Evolutionary conservation across 495 filamentous ascomycete species (phyloP), one percentile per base, ranked within the genome.

Genomic region (Astrocystis sublimbata): DNA sequence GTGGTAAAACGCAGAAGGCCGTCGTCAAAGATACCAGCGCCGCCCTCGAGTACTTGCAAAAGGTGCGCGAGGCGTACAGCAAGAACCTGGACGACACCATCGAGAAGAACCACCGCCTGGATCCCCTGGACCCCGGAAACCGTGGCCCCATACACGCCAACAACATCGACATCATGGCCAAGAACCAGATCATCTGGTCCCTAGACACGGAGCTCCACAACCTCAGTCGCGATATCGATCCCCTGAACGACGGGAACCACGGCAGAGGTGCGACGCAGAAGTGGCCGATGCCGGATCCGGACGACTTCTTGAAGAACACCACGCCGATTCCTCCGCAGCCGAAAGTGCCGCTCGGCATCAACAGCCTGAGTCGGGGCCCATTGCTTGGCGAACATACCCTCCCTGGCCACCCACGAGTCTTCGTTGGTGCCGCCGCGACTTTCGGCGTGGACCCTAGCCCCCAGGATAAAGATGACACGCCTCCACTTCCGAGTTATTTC

Each of bases 151-250:
- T 71, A 8, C 17, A 30, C 6, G 21, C 40, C 1, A 71, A 71
- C 33, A 71, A 69, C 47, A 12, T 50, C 13, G 50, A 69, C 36
- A 68, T 71, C 52, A 62, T 53, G 64, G 36, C 65, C 2, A 64
- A 62, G 46, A 62, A 69, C 24, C 36, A 63, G 30, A 10, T 65
- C 9, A 30, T 71, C 23, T 66, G 61, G 62, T n/a, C 24, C 10
- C 12, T 69, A 1, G 53, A 65, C 41, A 47, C 45, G 10, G 64
- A 71, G 50, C 60, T 67, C 13, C 15, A 26, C 2, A 65, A 65
- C 19, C 2, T 56, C 40, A 42, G 38, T 28, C 41, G 33, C 8
- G 40, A 52, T 33, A 0, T 26, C 1, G 33, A 64, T 8, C 55
- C 59, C 9, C 8, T 59, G 5, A 8, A 12, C 3, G 36, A 61